These are phyloP conservation scores for Tricholoma flavovirens DNA, from an alignment of 768 basidiomycete species.

Conservation along the genomic window DNA sequence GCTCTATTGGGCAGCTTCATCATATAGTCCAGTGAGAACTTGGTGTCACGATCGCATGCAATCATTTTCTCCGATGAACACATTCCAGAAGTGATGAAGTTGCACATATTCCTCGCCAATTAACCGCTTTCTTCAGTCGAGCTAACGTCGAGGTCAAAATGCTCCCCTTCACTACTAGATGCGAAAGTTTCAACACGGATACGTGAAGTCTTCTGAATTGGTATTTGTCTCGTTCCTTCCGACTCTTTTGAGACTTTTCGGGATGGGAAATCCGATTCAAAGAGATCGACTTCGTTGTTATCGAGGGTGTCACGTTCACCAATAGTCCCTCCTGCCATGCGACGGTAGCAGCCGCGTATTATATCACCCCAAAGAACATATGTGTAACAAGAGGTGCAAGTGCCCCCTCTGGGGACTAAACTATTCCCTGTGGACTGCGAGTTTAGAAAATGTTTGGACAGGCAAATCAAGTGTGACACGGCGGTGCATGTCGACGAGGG, in stretches of 20 bases:
- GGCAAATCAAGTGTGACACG: constrained; percentile 54
- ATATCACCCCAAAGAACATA: constrained; percentile 71
- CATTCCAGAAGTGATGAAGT: not conserved
- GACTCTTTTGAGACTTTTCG: constrained; percentile 1
- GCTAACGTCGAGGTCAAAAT: constrained; percentile 22
- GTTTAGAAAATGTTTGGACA: constrained; percentile 41
- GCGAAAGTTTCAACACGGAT: not conserved
- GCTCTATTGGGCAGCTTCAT: too few species aligned
- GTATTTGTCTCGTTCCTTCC: not conserved
- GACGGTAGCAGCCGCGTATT: constrained; percentile 54
- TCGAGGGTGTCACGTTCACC: constrained; percentile 21
- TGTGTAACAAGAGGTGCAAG: constrained; percentile 43
- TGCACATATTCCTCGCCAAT: not conserved
- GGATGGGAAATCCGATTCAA: constrained; percentile 20
- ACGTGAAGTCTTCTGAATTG: constrained; percentile 7
- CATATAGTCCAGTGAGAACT: too few species aligned
- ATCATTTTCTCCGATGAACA: not conserved
- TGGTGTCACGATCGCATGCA: not conserved
- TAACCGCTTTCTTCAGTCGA: constrained; percentile 9
- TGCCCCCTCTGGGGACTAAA: constrained; percentile 59
- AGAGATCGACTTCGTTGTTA: constrained; percentile 30
- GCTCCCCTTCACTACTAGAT: constrained; percentile 23
- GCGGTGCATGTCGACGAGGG: constrained; percentile 42
- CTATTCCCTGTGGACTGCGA: constrained; percentile 16
- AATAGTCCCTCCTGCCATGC: constrained; percentile 30